Evolutionary conservation across 371 early-diverging fungal species (phyloP).

Genomic region (Dichotomocladium elegans): DNA sequence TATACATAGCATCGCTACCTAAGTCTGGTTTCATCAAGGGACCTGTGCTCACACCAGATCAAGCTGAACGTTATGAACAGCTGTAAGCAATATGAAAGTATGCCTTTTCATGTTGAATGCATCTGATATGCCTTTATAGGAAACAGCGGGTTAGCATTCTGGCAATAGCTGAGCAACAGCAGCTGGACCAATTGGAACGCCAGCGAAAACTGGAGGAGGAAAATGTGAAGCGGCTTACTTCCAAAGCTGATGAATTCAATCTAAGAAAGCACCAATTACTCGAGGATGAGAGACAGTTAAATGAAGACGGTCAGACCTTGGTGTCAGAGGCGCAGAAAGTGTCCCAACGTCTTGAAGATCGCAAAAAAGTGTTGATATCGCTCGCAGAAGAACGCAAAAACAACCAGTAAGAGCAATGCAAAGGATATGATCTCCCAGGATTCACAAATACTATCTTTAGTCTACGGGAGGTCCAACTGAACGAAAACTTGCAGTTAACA

Average conservation of each 20-base stretch:
- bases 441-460: background rate
- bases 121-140: constrained; percentile 25
- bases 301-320: constrained; percentile 22
- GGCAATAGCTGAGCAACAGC: constrained; percentile 65
- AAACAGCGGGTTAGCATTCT: constrained; percentile 69
- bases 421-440: background rate
- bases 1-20: constrained; percentile 13
- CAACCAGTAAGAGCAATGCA: constrained; percentile 23
- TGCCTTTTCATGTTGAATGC: too few species aligned
- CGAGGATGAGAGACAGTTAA: constrained; percentile 24
- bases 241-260: constrained; percentile 53
- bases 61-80: constrained; percentile 51
- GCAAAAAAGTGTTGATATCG: constrained; percentile 29
- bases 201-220: constrained; percentile 65
- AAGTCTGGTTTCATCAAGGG: constrained; percentile 8
- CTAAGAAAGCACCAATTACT: constrained; percentile 30
- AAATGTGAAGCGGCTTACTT: constrained; percentile 51
- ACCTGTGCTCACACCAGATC: constrained; percentile 29
- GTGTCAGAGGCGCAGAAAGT: constrained; percentile 17
- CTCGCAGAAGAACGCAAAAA: constrained; percentile 43
- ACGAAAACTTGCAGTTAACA: constrained; percentile 77
- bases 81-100: constrained; percentile 21
- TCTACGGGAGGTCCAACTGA: constrained; percentile 66
- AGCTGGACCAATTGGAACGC: constrained; percentile 63
- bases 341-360: constrained; percentile 23